A percentile compares a stretch with the other conserved stretches of the same genome.
Conservation (phyloP, 805 yeast genomes). For the Wickerhamomyces ciferrii region DNA sequence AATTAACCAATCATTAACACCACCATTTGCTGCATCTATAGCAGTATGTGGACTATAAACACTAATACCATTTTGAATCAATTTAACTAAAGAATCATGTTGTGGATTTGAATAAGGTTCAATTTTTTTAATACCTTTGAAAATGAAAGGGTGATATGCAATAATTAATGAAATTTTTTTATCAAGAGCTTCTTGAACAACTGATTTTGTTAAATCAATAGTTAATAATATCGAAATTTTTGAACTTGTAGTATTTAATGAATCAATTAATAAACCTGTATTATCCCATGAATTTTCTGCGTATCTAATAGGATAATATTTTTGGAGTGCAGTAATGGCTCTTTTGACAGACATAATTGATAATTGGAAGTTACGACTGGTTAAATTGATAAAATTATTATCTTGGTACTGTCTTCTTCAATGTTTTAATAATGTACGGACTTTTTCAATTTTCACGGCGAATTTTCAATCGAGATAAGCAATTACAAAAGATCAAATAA, state of each 20-base stretch:
- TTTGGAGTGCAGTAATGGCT: conserved; percentile 53
- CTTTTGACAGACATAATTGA: conserved; percentile 28
- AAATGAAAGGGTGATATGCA: conserved; percentile 94
- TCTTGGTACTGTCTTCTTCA: no score
- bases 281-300: conserved; percentile 95
- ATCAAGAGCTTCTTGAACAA: conserved; percentile 78
- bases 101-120: conserved; percentile 64
- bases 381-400: no score
- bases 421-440: no score
- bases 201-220: conserved; percentile 78
- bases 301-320: conserved; percentile 69
- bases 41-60: conserved; percentile 97
- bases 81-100: conserved; percentile 65
- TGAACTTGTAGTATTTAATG: conserved; percentile 31
- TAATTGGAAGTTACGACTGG: no score
- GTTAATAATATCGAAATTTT: conserved; percentile 50
- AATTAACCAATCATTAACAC: conserved; percentile 91
- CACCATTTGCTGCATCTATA: conserved; percentile 86
- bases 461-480: no score
- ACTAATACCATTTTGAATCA: conserved; percentile 73
- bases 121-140: conserved; percentile 77
- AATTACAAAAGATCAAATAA: no score
- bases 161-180: conserved; percentile 52
- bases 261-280: conserved; percentile 83
- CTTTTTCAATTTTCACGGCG: no score